These are phyloP conservation scores for Alternaria arborescens DNA, from an alignment of 2,329 filamentous ascomycete genomes.

Conservation along the genomic window DNA sequence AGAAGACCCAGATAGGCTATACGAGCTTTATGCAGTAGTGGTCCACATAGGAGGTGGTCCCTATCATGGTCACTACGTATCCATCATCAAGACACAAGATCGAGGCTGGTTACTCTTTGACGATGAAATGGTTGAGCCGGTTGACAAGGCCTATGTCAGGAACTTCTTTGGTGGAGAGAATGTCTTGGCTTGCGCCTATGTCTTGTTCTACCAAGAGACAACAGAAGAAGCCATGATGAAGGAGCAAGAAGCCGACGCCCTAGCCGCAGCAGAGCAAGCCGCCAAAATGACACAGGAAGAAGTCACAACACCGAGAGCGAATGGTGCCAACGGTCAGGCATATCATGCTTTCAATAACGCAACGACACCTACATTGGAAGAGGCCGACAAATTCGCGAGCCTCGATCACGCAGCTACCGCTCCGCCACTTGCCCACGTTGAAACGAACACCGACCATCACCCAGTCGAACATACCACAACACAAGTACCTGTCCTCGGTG, in stretches of 20 bases:
- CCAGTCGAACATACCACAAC: slow-evolving; percentile 46
- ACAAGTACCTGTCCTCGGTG: slow-evolving; percentile 46
- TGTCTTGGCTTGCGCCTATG: slow-evolving; percentile 92
- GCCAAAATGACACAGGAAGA: slow-evolving; percentile 64
- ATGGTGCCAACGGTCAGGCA: slow-evolving; percentile 48
- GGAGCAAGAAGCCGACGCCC: slow-evolving; percentile 84
- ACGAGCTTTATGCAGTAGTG: slow-evolving; percentile 96
- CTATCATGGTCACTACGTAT: slow-evolving; percentile 97
- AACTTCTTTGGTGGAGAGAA: slow-evolving; percentile 94
- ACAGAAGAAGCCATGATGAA: slow-evolving; percentile 72
- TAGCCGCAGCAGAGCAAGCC: slow-evolving; percentile 50
- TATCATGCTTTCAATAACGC: slow-evolving; percentile 47
- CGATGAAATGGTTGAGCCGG: slow-evolving; percentile 97
- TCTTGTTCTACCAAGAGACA: slow-evolving; percentile 96
- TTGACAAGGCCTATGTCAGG: slow-evolving; percentile 93
- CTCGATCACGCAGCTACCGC: slow-evolving; percentile 74
- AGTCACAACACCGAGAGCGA: slow-evolving; percentile 61
- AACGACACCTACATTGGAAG: slow-evolving; percentile 54
- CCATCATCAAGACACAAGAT: slow-evolving; percentile 96
- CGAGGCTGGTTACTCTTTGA: slow-evolving; percentile 96
- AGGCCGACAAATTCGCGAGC: slow-evolving; percentile 61
- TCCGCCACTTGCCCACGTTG: slow-evolving; percentile 53
- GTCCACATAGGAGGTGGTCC: slow-evolving; percentile 97
- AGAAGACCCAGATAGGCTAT: slow-evolving; percentile 89
- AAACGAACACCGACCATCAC: slow-evolving; percentile 39